These are phyloP conservation scores for Thelonectria blattea DNA, from an alignment of 2,329 filamentous ascomycete genomes.

Conservation along the genomic window DNA sequence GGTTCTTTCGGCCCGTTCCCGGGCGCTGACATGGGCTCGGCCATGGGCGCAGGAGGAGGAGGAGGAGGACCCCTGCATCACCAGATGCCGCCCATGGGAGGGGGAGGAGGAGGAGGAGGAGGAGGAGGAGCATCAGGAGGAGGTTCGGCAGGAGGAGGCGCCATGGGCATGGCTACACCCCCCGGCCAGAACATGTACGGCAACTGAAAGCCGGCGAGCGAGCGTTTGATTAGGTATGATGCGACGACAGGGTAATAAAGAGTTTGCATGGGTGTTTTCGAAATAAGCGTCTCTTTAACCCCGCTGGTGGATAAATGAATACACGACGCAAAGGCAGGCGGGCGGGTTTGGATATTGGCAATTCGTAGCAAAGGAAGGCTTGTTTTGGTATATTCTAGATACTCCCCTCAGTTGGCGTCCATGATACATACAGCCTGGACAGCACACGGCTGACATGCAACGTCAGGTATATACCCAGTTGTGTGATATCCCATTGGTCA, in stretches of 20 bases:
- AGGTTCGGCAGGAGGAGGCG: slow-evolving; percentile 11
- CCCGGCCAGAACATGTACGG: slow-evolving; percentile 39
- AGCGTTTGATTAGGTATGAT: neutral
- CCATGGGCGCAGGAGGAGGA: slow-evolving; percentile 8
- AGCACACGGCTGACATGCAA: neutral
- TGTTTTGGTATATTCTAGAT: slow-evolving; percentile 9
- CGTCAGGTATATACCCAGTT: neutral
- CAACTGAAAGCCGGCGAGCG: slow-evolving; percentile 15
- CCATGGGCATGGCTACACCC: slow-evolving; percentile 23
- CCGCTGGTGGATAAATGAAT: neutral
- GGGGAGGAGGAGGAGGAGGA: slow-evolving; percentile 34
- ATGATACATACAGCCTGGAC: too few species aligned
- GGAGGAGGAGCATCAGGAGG: slow-evolving; percentile 33
- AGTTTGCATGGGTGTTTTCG: neutral
- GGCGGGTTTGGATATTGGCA: neutral
- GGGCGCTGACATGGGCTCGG: slow-evolving; percentile 29
- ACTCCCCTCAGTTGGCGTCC: slow-evolving; percentile 16
- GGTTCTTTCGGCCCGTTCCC: slow-evolving; percentile 35
- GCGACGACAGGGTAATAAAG: slow-evolving; percentile 10
- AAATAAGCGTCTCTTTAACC: neutral
- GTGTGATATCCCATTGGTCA: neutral
- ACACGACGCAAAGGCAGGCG: neutral
- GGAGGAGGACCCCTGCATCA: neutral
- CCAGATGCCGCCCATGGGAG: slow-evolving; percentile 22
- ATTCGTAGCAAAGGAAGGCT: neutral